Conservation (phyloP, 2,329 filamentous ascomycete genomes). For the Scedosporium boydii region DNA sequence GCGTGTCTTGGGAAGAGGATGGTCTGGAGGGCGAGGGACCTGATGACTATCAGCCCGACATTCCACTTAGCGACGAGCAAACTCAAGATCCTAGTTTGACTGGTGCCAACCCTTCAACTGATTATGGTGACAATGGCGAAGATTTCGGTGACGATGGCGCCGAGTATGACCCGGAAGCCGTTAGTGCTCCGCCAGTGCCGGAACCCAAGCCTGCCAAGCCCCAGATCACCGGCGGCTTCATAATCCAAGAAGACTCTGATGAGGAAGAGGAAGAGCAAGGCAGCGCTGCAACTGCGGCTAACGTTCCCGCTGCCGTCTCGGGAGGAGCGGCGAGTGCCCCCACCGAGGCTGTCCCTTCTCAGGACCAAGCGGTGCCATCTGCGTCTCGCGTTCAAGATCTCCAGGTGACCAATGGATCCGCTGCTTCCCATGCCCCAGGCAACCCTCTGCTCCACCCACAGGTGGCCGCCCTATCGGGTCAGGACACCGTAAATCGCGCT, state of each 20-base stretch:
- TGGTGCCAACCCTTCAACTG: conserved; percentile 34
- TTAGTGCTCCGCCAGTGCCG: conserved; percentile 27
- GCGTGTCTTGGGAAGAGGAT: conserved; percentile 41
- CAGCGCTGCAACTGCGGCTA: conserved; percentile 18
- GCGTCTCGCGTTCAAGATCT: neutral
- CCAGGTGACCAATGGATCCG: conserved; percentile 3
- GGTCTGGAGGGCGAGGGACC: conserved; percentile 28
- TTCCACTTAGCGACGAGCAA: conserved; percentile 46
- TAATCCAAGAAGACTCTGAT: conserved; percentile 47
- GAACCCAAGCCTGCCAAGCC: conserved; percentile 34
- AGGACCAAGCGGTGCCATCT: neutral
- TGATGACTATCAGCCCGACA: conserved; percentile 23
- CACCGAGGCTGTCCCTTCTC: conserved; percentile 15
- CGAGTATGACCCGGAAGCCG: conserved; percentile 50
- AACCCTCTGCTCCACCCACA: neutral
- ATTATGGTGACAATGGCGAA: conserved; percentile 37
- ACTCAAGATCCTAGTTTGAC: conserved; percentile 35
- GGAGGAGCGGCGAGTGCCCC: conserved; percentile 21
- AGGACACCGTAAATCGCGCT: conserved; percentile 49
- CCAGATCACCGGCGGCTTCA: conserved; percentile 50
- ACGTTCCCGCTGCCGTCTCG: conserved; percentile 24
- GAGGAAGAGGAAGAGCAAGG: conserved; percentile 32
- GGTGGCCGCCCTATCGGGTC: conserved; percentile 1
- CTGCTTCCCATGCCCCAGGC: neutral
- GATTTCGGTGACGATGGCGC: conserved; percentile 42